These are phyloP conservation scores for Pseudogymnoascus sp. DNA, from an alignment of 2,329 filamentous ascomycete species.

Conservation along the genomic window DNA sequence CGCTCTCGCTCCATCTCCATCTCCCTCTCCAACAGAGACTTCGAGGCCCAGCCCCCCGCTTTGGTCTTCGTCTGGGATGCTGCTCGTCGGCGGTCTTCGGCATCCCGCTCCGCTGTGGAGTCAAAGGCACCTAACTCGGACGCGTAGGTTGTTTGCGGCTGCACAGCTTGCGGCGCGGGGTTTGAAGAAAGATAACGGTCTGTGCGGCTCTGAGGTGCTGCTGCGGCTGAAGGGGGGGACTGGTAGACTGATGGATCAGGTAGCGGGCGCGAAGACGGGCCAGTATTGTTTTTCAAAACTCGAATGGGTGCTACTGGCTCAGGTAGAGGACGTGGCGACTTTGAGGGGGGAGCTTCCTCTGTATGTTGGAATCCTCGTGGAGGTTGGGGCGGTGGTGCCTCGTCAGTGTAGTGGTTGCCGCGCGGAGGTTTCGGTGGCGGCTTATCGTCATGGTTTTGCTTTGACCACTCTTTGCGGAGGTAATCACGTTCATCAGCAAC, in stretches of 20 bases:
- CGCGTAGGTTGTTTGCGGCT: constrained; percentile 32
- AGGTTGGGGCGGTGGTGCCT: constrained; percentile 9
- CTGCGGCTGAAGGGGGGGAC: constrained; percentile 13
- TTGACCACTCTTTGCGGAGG: constrained; percentile 36
- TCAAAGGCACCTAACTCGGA: constrained; percentile 32
- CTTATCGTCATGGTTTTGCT: constrained; percentile 18
- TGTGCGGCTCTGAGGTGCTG: constrained; percentile 33
- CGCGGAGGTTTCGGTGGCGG: constrained; percentile 8
- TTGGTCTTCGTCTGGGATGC: constrained; percentile 43
- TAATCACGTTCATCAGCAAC: constrained; percentile 43
- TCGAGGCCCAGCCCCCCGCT: constrained; percentile 43
- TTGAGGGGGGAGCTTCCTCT: constrained; percentile 15
- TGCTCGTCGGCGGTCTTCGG: constrained; percentile 40
- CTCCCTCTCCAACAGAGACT: constrained; percentile 48
- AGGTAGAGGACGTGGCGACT: constrained; percentile 25
- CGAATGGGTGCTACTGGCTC: constrained; percentile 23
- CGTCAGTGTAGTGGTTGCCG: constrained; percentile 18
- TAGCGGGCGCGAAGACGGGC: constrained; percentile 30
- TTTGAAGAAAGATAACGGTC: constrained; percentile 42
- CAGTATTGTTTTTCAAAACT: constrained; percentile 26
- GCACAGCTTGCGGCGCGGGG: constrained; percentile 32
- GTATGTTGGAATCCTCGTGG: not conserved
- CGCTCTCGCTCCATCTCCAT: constrained; percentile 52
- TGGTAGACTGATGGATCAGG: constrained; percentile 21
- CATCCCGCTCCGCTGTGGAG: constrained; percentile 38